phyloP scores from a whole-genome alignment of 352 stramenopile species.

The Phytophthora fragariae region DNA sequence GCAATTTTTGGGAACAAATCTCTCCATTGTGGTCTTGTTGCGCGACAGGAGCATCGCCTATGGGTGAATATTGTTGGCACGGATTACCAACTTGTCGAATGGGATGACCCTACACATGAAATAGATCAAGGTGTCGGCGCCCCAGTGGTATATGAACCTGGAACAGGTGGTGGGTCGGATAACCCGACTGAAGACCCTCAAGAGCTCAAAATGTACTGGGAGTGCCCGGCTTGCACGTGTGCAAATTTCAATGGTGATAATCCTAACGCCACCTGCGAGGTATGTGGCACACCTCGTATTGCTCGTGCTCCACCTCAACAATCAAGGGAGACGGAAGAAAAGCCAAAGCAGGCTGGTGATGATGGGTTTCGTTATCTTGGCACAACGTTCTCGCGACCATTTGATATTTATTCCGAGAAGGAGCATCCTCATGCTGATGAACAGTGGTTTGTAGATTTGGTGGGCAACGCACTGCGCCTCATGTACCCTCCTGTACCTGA shows the following conservation, averaged over 20 bases:
- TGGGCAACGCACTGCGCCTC: constrained; percentile 64
- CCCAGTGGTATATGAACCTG: constrained; percentile 56
- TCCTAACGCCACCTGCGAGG: constrained; percentile 75
- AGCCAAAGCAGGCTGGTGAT: constrained; percentile 37
- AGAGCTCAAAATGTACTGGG: constrained; percentile 91
- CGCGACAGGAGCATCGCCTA: constrained; percentile 83
- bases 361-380: constrained; percentile 71
- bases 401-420: constrained; percentile 86
- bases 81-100: constrained; percentile 89
- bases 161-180: constrained; percentile 7
- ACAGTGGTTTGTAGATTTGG: constrained; percentile 78
- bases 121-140: constrained; percentile 85
- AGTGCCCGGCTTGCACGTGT: constrained; percentile 84
- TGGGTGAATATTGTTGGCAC: constrained; percentile 92
- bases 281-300: constrained; percentile 70
- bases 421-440: constrained; percentile 73
- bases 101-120: constrained; percentile 81
- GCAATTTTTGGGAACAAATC: constrained; percentile 86
- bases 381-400: constrained; percentile 65
- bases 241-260: constrained; percentile 91
- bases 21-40: constrained; percentile 89
- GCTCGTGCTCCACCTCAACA: constrained; percentile 27
- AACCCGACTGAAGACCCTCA: constrained; percentile 30
- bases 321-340: constrained; percentile 25
- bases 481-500: constrained; percentile 81